Percentiles rank a stretch among this genome's conserved stretches.
Conservation (phyloP, 441 rosid genomes). For the Melastoma candidum region DNA sequence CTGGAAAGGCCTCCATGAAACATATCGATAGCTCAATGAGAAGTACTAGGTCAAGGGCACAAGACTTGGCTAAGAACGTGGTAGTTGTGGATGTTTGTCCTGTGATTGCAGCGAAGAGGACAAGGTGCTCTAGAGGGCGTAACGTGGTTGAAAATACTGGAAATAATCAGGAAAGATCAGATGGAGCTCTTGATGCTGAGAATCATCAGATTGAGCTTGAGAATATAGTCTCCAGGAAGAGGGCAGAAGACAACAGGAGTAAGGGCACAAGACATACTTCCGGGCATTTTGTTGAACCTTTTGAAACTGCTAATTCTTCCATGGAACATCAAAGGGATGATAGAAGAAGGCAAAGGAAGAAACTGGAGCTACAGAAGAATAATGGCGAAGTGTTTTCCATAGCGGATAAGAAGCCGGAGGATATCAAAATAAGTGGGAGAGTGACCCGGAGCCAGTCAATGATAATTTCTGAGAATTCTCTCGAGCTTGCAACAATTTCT, state of each 20-base stretch:
- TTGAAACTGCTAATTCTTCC: too few relatives aligned
- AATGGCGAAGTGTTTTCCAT: too few relatives aligned
- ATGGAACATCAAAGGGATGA: too few relatives aligned
- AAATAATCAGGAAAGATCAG: background rate
- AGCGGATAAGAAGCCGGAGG: too few relatives aligned
- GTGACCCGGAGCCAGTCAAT: conserved; percentile 13
- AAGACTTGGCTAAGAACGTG: conserved; percentile 2
- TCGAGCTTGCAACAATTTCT: background rate
- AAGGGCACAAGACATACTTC: too few relatives aligned
- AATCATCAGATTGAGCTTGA: too few relatives aligned
- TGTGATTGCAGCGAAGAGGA: conserved; percentile 22
- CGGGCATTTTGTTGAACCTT: too few relatives aligned
- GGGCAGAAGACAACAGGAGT: too few relatives aligned
- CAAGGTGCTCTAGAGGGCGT: conserved; percentile 4
- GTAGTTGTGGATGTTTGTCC: background rate
- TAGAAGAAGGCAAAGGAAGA: too few relatives aligned
- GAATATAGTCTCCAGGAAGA: too few relatives aligned
- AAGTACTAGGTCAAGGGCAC: conserved; percentile 5
- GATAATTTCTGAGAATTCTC: background rate
- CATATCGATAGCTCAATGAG: conserved; percentile 1
- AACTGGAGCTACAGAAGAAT: too few relatives aligned
- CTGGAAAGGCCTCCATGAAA: background rate
- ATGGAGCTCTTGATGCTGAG: background rate
- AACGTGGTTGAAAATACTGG: conserved; percentile 1
- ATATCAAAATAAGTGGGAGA: conserved; percentile 5